Percentiles rank a stretch among this genome's conserved stretches.
These are phyloP conservation scores for Rutstroemia sp. DNA, from an alignment of 2,329 filamentous ascomycete species.

Conservation along the genomic window DNA sequence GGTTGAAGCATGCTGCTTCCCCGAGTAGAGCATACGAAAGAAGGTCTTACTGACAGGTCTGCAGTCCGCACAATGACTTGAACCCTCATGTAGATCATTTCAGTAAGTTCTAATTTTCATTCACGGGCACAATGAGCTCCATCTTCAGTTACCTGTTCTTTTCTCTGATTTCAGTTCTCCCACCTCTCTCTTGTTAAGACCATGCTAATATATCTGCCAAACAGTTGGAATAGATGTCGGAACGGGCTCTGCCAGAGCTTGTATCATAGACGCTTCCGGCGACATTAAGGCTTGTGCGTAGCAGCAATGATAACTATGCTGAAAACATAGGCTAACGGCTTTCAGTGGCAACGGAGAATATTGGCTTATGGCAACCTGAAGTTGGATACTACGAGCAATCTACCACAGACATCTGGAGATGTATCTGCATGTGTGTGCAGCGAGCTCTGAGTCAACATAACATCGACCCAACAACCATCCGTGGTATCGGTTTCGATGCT, in stretches of 20 bases:
- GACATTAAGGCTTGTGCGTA: constrained; percentile 62
- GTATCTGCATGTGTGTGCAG: constrained; percentile 84
- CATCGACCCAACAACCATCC: constrained; percentile 67
- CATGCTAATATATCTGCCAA: neutral
- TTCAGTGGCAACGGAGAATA: constrained; percentile 60
- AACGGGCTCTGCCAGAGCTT: constrained; percentile 89
- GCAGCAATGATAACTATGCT: neutral
- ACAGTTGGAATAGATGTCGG: constrained; percentile 84
- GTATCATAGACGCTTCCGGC: constrained; percentile 85
- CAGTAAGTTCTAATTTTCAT: constrained; percentile 22
- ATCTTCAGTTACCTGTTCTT: neutral
- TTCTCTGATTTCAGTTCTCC: neutral
- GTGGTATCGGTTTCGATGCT: constrained; percentile 93
- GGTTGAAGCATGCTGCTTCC: neutral
- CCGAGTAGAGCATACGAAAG: neutral
- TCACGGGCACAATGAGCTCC: neutral
- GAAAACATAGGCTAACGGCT: constrained; percentile 7
- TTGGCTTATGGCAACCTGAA: constrained; percentile 73
- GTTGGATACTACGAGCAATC: constrained; percentile 90
- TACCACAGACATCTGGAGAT: constrained; percentile 91
- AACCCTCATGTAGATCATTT: constrained; percentile 46
- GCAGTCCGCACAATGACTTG: constrained; percentile 28
- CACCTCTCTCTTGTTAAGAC: neutral
- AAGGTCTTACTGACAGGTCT: neutral
- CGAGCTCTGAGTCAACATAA: constrained; percentile 74